Base-by-base conservation (phyloP, 306 rosid species). In the Rosa chinensis region DNA sequence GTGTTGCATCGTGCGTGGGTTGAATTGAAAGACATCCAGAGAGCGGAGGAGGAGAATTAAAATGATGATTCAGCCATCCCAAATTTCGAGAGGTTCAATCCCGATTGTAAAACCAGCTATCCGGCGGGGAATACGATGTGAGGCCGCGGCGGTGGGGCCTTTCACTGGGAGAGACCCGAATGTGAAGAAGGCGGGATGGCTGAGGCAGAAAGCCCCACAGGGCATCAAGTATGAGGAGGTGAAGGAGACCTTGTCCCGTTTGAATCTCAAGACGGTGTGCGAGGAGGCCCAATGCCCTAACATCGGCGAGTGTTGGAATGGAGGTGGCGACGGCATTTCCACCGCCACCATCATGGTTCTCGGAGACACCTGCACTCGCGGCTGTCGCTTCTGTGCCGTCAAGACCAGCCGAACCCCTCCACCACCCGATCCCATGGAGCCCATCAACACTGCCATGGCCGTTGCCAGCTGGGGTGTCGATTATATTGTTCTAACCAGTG, bases 261-360 rank as follows among this genome's bases (percentile, higher is more conserved):
- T 89, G 91, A 91, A 90, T 23, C 95, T 93, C 73, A 89, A 93
- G 88, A 93, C 98, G 23, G 98, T 93, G 12, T 93, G 98, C 75
- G 95, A 93, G 80, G 98, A 93, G 75, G 98, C 98, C 2, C 98
- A 93, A 70, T 93, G 98, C 83, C 98, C 98, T n/a, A 93, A 93
- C 88, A 93, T 93, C 28, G 97, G 98, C 47, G 97, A 93, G 88
- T 95, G 99, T 82, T 95, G 99, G 99, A 95, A 91, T 88, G 99
- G 98, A 74, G 98, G 98, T 4, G 93, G 87, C 3, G 99, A 92
- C 82, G 99, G 99, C 47, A 83, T 94, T 81, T 89, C 97, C 62
- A 94, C 99, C 16, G 99, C 99, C 12, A 94, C 97, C 42, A 94
- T 94, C 82, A 94, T 94, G 99, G 89, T 94, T 73, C 92, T 94